A percentile compares a stretch with the other conserved stretches of the same genome.
Conservation (phyloP, 129 eudicot genomes). For the Pittosporum tobira region DNA sequence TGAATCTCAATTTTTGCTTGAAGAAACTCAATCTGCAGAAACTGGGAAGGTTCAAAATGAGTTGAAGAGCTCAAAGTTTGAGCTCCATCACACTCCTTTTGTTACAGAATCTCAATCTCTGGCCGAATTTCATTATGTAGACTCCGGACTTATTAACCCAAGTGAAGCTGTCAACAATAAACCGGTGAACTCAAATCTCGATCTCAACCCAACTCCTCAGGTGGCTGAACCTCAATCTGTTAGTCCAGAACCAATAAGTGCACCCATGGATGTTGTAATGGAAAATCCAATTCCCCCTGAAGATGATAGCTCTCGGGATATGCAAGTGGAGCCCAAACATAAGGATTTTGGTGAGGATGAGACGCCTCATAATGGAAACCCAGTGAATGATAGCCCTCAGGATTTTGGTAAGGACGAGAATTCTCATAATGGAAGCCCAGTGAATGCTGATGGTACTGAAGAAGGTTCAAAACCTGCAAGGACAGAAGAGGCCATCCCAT, state of each 20-base stretch:
- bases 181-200: not conserved
- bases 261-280: constrained; percentile 7
- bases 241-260: constrained; percentile 1
- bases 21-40: constrained; percentile 5
- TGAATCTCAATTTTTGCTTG: constrained; percentile 10
- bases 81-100: constrained; percentile 6
- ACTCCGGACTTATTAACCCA: constrained; percentile 2
- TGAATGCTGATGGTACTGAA: not conserved
- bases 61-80: constrained; percentile 5
- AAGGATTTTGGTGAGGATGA: not conserved
- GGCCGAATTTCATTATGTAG: constrained; percentile 1
- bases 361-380: not conserved
- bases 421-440: not conserved
- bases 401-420: too few relatives aligned
- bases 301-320: not conserved
- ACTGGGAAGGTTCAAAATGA: constrained; percentile 10
- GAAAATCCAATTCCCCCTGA: constrained; percentile 7
- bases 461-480: not conserved
- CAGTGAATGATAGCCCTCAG: not conserved
- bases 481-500: not conserved
- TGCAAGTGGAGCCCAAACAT: not conserved
- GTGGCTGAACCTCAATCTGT: constrained; percentile 11
- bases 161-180: constrained; percentile 9
- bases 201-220: not conserved
- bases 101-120: not conserved